Percentiles rank a stretch among this genome's conserved stretches.
Evolutionary conservation across 2,329 filamentous ascomycete genomes (phyloP).

Genomic region (Talaromyces pinophilus): DNA sequence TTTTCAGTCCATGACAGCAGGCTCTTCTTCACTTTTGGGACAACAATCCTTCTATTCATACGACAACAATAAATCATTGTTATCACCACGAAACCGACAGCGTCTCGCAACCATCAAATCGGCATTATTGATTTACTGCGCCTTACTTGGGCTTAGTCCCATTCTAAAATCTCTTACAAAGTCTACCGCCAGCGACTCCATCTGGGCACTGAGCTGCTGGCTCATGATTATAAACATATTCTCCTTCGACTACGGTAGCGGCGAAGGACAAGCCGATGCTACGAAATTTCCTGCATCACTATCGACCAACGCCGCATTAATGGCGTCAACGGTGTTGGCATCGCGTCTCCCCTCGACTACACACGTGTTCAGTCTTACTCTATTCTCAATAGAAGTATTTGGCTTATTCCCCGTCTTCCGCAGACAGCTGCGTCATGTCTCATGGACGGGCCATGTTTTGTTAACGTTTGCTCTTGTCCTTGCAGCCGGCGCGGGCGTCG

Average conservation of each 20-base stretch:
- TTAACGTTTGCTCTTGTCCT: constrained; percentile 76
- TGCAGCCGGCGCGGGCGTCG: constrained; percentile 77
- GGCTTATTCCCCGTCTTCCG: constrained; percentile 96
- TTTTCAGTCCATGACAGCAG: constrained; percentile 48
- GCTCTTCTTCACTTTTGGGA: constrained; percentile 27
- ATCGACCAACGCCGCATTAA: constrained; percentile 92
- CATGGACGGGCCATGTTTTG: constrained; percentile 75
- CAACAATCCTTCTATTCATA: constrained; percentile 27
- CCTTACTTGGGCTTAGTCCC: constrained; percentile 84
- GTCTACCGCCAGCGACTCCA: constrained; percentile 89
- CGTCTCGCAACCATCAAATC: constrained; percentile 84
- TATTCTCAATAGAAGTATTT: constrained; percentile 97
- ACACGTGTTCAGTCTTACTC: constrained; percentile 89
- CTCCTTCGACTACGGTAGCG: constrained; percentile 91
- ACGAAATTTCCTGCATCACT: constrained; percentile 62
- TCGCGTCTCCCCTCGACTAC: constrained; percentile 85
- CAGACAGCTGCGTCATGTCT: constrained; percentile 79
- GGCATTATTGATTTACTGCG: constrained; percentile 87
- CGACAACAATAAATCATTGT: constrained; percentile 31
- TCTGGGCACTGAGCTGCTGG: constrained; percentile 96
- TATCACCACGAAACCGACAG: constrained; percentile 60
- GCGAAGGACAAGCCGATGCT: constrained; percentile 41
- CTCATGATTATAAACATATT: constrained; percentile 93
- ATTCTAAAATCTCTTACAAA: constrained; percentile 95
- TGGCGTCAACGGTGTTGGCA: constrained; percentile 93